Conservation (phyloP, 495 filamentous ascomycete genomes). For the Penicillium manginii region DNA sequence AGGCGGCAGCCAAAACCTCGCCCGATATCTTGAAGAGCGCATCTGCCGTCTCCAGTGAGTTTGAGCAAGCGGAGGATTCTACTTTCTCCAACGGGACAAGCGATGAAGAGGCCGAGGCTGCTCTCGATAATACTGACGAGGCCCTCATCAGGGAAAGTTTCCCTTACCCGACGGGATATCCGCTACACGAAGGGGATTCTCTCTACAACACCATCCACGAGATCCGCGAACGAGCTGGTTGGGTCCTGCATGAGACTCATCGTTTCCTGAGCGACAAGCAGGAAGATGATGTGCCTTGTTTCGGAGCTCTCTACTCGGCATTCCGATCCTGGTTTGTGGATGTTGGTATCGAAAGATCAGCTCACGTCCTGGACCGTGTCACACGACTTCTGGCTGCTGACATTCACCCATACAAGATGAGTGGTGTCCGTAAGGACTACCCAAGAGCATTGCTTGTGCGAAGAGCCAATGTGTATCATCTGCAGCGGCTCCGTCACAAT, state of each 20-base stretch:
- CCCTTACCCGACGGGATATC: constrained; percentile 83
- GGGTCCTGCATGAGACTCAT: constrained; percentile 80
- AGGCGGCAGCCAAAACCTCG: constrained; percentile 58
- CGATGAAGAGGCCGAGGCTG: constrained; percentile 65
- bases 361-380: constrained; percentile 88
- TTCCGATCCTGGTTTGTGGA: constrained; percentile 98
- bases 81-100: constrained; percentile 40
- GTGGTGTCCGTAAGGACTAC: constrained; percentile 88
- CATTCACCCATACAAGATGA: constrained; percentile 90
- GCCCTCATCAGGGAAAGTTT: constrained; percentile 81
- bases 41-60: constrained; percentile 35
- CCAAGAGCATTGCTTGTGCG: constrained; percentile 86
- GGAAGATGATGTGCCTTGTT: constrained; percentile 94
- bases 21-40: constrained; percentile 23
- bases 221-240: constrained; percentile 78
- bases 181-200: constrained; percentile 63
- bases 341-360: constrained; percentile 92
- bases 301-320: constrained; percentile 86
- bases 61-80: constrained; percentile 45
- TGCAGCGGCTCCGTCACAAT: constrained; percentile 92
- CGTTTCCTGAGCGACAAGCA: constrained; percentile 80
- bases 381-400: constrained; percentile 81
- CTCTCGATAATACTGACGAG: constrained; percentile 74
- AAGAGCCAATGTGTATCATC: constrained; percentile 90
- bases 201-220: constrained; percentile 77